A percentile compares a stretch with the other conserved stretches of the same genome.
These are phyloP conservation scores for Zychaea mexicana DNA, from an alignment of 371 early-diverging fungal genomes.

Conservation along the genomic window DNA sequence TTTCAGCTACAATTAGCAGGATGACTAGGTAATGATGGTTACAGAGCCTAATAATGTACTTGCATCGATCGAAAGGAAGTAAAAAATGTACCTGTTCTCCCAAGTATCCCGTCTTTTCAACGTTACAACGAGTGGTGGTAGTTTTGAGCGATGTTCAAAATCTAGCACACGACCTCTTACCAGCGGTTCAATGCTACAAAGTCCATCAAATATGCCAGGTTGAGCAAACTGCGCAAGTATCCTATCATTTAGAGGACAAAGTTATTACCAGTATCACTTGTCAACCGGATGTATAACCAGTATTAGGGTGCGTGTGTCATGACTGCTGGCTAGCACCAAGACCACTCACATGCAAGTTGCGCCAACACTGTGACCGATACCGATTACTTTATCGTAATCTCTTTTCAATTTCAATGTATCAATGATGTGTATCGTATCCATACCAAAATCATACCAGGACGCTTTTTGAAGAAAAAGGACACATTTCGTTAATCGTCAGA, in stretches of 20 bases:
- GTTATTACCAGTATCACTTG: too few species aligned
- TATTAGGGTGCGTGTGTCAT: neutral
- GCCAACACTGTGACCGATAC: conserved; percentile 46
- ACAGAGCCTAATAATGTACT: too few species aligned
- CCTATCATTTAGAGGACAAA: too few species aligned
- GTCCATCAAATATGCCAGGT: conserved; percentile 36
- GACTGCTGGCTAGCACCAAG: neutral
- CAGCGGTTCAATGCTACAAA: conserved; percentile 36
- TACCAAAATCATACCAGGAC: conserved; percentile 36
- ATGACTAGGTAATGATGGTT: neutral
- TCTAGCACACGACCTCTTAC: conserved; percentile 7
- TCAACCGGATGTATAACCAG: neutral
- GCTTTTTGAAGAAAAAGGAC: conserved; percentile 7
- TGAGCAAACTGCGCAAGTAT: conserved; percentile 21
- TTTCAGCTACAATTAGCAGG: neutral
- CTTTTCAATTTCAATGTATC: conserved; percentile 23
- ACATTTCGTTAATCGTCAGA: neutral
- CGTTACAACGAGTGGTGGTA: neutral
- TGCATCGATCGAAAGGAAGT: neutral
- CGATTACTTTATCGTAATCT: conserved; percentile 29
- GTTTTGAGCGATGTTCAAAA: conserved; percentile 8
- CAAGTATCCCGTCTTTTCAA: conserved; percentile 12
- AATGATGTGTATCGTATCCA: conserved; percentile 36
- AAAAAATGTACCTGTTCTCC: conserved; percentile 14
- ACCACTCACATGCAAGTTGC: conserved; percentile 37